Evolutionary conservation across 2,329 filamentous ascomycete genomes (phyloP).

Genomic region (Cladosporium phlei): DNA sequence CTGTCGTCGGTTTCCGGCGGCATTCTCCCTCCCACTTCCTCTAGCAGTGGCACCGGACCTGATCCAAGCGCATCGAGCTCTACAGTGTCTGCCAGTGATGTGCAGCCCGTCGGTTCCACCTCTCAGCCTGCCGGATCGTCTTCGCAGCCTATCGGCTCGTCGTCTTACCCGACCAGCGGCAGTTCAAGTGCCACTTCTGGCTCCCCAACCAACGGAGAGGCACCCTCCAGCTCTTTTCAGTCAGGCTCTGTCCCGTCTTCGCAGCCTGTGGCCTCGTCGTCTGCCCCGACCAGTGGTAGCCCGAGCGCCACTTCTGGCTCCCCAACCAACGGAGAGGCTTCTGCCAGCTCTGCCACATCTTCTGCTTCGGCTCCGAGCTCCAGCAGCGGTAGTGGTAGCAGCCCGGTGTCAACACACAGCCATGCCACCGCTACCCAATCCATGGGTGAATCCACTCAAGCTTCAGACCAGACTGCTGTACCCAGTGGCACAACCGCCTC

Average conservation of each 20-base stretch:
- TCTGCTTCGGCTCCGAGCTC: neutral
- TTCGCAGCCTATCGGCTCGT: neutral
- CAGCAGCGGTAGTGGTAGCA: neutral
- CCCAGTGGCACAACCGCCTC: too few species aligned
- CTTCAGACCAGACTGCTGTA: too few species aligned
- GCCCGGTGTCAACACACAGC: neutral
- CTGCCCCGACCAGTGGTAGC: neutral
- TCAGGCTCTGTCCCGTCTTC: neutral
- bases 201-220: neutral
- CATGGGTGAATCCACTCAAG: too few species aligned
- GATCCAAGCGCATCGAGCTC: neutral
- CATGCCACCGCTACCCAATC: neutral
- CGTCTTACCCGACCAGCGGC: neutral
- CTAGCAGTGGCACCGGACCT: neutral
- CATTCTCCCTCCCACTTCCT: constrained; percentile 8
- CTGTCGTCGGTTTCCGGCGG: constrained; percentile 9
- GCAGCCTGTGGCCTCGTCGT: neutral
- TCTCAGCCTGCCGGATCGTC: neutral
- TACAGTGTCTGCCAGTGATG: neutral
- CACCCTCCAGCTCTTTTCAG: neutral
- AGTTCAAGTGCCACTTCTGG: constrained; percentile 2
- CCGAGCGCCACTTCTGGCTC: constrained; percentile 1
- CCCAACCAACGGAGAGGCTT: neutral
- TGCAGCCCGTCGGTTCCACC: neutral
- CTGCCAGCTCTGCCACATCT: neutral